Base-by-base conservation (phyloP, 2,329 filamentous ascomycete species). In the Fusarium nisikadoi region DNA sequence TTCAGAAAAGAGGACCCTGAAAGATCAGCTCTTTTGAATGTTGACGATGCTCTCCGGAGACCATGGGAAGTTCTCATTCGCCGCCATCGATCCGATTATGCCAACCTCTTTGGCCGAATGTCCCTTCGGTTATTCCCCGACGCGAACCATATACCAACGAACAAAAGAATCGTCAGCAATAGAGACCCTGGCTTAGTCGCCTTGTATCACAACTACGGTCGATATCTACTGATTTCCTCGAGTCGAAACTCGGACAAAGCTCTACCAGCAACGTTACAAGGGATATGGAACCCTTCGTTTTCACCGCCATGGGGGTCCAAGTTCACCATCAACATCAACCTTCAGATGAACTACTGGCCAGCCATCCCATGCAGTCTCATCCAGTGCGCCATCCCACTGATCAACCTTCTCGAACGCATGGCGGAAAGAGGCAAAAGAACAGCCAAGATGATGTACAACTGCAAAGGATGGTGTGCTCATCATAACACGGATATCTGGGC, bases 311-410 rank as follows among this genome's bases (percentile, higher is more conserved):
- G 85, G 85, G 84, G 84, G 7, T 82, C 80, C 29, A 86, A 85
- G 66, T 86, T 83, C 62, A 87, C 85, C 1, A 84, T 87, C 70
- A 86, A 87, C 67, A 85, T 87, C 74, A 88, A 87, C 45, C 77
- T 82, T 0, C 81, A 88, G 73, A 88, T 88, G 86, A 87, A 87
- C 68, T 88, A 87, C 71, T 87, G 85, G 85, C 79, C 79, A 1
- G 77, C 76, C 3, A 75, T 78, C 9, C 62, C 76, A 6, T 79
- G 78, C 8, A 80, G 79, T 8, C 69, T 83, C 1, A 68, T 82
- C 2, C 83, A 85, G 45, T 82, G 80, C 6, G 81, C 84, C 23
- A 58, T 78, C 4, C 83, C 85, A 0, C 61, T 87, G 0, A 83
- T 86, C 38, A 82, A 68, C 70, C 68, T 65, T 42, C 31, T 65